Evolutionary conservation across 768 basidiomycete genomes (phyloP).

Genomic region (Chlorophyllum brunneum): DNA sequence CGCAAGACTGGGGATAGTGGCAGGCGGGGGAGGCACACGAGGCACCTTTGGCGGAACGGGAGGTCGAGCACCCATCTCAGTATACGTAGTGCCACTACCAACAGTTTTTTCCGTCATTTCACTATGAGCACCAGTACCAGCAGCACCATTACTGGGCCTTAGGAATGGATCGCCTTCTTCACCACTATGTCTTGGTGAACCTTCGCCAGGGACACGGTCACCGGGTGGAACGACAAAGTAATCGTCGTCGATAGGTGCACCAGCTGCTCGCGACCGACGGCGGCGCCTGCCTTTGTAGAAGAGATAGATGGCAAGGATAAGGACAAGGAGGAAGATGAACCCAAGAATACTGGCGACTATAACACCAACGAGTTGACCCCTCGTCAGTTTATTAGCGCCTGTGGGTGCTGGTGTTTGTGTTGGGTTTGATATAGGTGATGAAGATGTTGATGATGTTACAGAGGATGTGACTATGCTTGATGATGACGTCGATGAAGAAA

Average conservation of each 20-base stretch:
- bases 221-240: conserved; percentile 37
- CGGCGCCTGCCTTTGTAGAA: conserved; percentile 45
- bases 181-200: conserved; percentile 64
- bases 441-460: conserved; percentile 26
- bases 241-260: conserved; percentile 33
- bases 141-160: conserved; percentile 27
- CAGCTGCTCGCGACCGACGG: conserved; percentile 25
- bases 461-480: conserved; percentile 18
- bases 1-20: conserved; percentile 31
- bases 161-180: conserved; percentile 70
- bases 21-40: conserved; percentile 38
- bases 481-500: conserved; percentile 26
- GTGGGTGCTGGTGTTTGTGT: conserved; percentile 14
- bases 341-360: conserved; percentile 60
- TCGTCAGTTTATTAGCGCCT: conserved; percentile 23
- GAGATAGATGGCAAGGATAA: conserved; percentile 42
- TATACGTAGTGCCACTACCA: conserved; percentile 1
- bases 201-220: conserved; percentile 49
- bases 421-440: conserved; percentile 18
- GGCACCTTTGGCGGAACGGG: conserved; percentile 19
- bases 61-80: conserved; percentile 22
- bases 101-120: conserved; percentile 4
- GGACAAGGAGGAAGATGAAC: conserved; percentile 52
- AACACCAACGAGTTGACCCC: conserved; percentile 48
- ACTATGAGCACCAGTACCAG: conserved; percentile 2